Percentiles rank a stretch among this genome's conserved stretches.
These are phyloP conservation scores for Trichophyton mentagrophytes DNA, from an alignment of 2,329 filamentous ascomycete species.

Conservation along the genomic window DNA sequence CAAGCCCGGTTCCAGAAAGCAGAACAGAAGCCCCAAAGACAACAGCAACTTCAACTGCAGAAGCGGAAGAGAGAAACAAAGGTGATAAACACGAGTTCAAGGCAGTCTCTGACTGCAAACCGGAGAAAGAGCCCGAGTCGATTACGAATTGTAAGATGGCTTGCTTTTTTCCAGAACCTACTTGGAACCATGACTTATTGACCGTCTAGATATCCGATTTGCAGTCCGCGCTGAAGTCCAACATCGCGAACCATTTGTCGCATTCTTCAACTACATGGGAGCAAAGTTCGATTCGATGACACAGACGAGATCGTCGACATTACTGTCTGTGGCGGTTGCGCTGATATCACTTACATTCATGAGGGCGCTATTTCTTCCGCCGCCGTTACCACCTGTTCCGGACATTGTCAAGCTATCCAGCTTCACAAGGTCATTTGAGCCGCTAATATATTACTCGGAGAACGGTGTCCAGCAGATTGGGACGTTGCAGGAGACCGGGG, in stretches of 20 bases:
- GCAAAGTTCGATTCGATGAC: slow-evolving; percentile 49
- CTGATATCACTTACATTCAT: slow-evolving; percentile 54
- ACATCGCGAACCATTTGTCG: slow-evolving; percentile 73
- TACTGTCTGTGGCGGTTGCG: slow-evolving; percentile 48
- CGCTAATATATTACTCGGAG: slow-evolving; percentile 87
- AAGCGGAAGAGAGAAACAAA: neutral
- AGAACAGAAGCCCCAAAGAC: slow-evolving; percentile 12
- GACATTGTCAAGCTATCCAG: slow-evolving; percentile 85
- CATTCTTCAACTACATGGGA: slow-evolving; percentile 52
- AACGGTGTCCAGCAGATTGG: slow-evolving; percentile 75
- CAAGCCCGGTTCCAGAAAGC: slow-evolving; percentile 36
- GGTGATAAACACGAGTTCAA: neutral
- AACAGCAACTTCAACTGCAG: slow-evolving; percentile 11
- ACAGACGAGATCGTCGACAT: slow-evolving; percentile 54
- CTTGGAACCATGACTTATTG: slow-evolving; percentile 15
- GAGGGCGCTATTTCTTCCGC: slow-evolving; percentile 57
- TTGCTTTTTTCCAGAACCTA: slow-evolving; percentile 6
- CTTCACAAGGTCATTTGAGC: slow-evolving; percentile 82
- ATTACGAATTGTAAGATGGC: slow-evolving; percentile 41
- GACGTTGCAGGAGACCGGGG: slow-evolving; percentile 78
- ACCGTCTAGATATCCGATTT: slow-evolving; percentile 64
- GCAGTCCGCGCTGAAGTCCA: slow-evolving; percentile 77
- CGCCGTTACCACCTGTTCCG: slow-evolving; percentile 53
- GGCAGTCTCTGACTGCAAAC: neutral
- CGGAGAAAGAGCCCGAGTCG: slow-evolving; percentile 11